Evolutionary conservation across 2,329 filamentous ascomycete species (phyloP).

Genomic region (Arthrinium phaeospermum): DNA sequence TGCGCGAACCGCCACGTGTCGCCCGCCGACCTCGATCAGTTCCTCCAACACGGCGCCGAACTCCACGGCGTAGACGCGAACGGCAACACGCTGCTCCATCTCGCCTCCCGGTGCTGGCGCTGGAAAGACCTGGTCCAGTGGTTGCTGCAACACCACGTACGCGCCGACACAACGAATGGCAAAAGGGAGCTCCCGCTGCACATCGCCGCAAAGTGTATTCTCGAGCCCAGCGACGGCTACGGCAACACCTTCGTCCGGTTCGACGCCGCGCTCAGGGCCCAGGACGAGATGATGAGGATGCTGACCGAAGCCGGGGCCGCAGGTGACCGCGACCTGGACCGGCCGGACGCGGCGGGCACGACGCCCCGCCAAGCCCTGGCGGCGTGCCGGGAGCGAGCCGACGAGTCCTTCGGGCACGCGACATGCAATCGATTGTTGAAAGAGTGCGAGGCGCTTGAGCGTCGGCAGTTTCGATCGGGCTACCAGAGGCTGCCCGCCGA

Average conservation of each 20-base stretch:
- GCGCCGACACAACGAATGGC: background rate
- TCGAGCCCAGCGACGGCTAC: background rate
- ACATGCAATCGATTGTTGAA: too few species aligned
- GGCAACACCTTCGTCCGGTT: background rate
- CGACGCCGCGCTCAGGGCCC: background rate
- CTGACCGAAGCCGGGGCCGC: background rate
- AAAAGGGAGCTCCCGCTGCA: background rate
- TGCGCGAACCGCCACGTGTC: too few species aligned
- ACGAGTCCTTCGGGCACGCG: background rate
- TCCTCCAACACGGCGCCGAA: background rate
- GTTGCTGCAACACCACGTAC: background rate
- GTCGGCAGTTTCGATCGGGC: background rate
- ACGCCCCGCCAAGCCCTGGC: background rate
- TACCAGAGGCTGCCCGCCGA: background rate
- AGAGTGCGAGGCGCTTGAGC: background rate
- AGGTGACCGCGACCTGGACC: background rate
- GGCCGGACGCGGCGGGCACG: background rate
- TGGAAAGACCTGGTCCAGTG: background rate
- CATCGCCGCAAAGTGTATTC: background rate
- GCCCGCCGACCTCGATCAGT: background rate
- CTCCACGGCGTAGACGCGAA: background rate
- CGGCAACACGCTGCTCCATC: background rate
- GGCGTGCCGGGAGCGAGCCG: background rate
- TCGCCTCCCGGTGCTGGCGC: background rate
- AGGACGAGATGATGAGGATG: background rate